A percentile compares a stretch with the other conserved stretches of the same genome.
phyloP scores from a whole-genome alignment of 2,329 filamentous ascomycete genomes.

The Fusarium poae region DNA sequence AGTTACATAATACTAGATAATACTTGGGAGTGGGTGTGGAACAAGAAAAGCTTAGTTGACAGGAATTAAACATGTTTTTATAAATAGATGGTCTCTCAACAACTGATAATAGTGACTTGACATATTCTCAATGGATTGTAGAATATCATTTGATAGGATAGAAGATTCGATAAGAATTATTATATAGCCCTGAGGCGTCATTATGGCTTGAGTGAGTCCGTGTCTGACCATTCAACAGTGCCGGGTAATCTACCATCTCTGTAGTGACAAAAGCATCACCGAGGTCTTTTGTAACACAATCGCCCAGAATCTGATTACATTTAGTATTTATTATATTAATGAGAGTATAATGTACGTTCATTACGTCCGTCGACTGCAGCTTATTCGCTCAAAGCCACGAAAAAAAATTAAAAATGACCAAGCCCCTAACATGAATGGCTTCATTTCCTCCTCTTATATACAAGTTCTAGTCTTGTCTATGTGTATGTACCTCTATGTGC shows the following conservation, averaged over 20 bases:
- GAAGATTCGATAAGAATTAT: not conserved
- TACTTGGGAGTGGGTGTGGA: not conserved
- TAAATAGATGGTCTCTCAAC: not conserved
- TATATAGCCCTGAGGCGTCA: not conserved
- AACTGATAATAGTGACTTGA: not conserved
- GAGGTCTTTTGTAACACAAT: not conserved
- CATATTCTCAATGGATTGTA: not conserved
- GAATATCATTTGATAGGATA: not conserved
- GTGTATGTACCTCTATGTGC: slow-evolving; percentile 4
- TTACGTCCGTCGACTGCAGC: not conserved
- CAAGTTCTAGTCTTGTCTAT: not conserved
- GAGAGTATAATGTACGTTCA: slow-evolving; percentile 5
- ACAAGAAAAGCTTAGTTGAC: not conserved
- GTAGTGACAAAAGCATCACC: not conserved
- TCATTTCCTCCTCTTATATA: slow-evolving; percentile 2
- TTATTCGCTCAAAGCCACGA: slow-evolving; percentile 4
- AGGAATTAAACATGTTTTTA: not conserved
- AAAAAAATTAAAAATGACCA: not conserved
- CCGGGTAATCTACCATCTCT: not conserved
- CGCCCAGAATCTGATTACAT: not conserved
- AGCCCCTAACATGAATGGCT: slow-evolving; percentile 6
- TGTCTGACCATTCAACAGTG: not conserved
- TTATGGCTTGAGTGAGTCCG: not conserved
- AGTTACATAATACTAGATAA: slow-evolving; percentile 4
- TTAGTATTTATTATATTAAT: not conserved